Evolutionary conservation across 257 asterid genomes (phyloP).

Genomic region (Cinchona pubescens): DNA sequence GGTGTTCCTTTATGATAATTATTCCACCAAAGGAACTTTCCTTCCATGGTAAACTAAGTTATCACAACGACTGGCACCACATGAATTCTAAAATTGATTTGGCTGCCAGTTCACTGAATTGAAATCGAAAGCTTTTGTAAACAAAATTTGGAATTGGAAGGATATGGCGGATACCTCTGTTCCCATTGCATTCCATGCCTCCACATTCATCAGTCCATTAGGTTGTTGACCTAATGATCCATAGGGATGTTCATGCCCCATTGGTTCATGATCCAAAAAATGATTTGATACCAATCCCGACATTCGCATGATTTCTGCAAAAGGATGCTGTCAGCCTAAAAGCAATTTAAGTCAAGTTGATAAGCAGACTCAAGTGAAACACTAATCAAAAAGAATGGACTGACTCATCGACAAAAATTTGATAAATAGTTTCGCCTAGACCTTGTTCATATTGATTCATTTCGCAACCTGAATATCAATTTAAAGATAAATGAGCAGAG

Average conservation of each 20-base stretch:
- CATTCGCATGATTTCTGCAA: slow-evolving; percentile 58
- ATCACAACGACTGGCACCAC: background rate
- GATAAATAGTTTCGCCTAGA: background rate
- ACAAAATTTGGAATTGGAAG: background rate
- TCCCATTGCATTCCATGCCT: slow-evolving; percentile 59
- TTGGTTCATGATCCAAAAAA: slow-evolving; percentile 48
- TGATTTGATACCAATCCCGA: slow-evolving; percentile 51
- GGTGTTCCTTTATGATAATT: background rate
- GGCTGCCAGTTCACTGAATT: background rate
- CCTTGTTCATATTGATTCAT: background rate
- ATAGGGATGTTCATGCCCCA: slow-evolving; percentile 48
- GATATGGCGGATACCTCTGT: slow-evolving; percentile 41
- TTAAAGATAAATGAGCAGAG: too few species aligned
- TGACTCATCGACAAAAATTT: background rate
- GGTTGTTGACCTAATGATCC: slow-evolving; percentile 49
- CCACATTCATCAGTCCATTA: slow-evolving; percentile 45
- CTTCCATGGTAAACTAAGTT: background rate
- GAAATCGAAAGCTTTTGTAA: background rate
- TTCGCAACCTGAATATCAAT: background rate
- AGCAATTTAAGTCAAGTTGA: background rate
- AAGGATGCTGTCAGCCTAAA: slow-evolving; percentile 2
- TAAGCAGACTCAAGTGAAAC: background rate
- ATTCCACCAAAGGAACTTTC: background rate
- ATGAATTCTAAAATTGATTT: background rate
- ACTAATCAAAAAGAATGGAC: background rate